Evolutionary conservation across 2,329 filamentous ascomycete species (phyloP), one percentile per base, ranked within the genome.

Genomic region (Apiospora arundinis): DNA sequence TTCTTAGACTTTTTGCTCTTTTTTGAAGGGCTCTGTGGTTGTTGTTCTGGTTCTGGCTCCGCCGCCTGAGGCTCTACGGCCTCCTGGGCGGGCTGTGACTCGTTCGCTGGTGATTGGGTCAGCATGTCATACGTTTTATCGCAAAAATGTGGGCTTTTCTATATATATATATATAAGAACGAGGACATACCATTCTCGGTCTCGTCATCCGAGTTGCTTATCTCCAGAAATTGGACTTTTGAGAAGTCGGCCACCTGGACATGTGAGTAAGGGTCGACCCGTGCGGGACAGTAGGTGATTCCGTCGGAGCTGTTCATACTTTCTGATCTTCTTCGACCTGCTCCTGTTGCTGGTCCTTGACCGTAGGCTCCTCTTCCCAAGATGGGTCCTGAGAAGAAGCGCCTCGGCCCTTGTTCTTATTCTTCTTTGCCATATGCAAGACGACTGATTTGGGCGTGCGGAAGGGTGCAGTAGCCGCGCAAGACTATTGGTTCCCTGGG

Each of bases 171-270:
- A 45, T 37, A 28, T 14, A 8, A n/a, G 25, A 32, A 37, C 18
- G 14, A 3, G 42, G n/a, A 73, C 72, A 18, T 71, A 74, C 73
- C 73, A 69, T 70, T 44, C 46, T 70, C 60, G 63, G 56, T 46
- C 49, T 74, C 73, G 18, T 74, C 71, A 49, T 71, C 70, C 8
- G 72, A 70, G 18, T 69, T 28, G 7, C 28, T 18, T 12, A 65
- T 46, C 40, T 69, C 37, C 7, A 70, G 48, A 32, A 66, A 74
- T 42, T 72, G 68, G n/a, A 74, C 67, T 28, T 73, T 67, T 46
- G 71, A 70, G 23, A 71, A 74, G 67, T 74, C 72, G 70, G 73
- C 70, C 67, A 72, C 68, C 70, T 74, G 73, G 56, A 74, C 70
- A 42, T 73, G 73, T 70, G 67, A 67, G 68, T 69, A 71, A 28